Percentiles rank a stretch among this genome's conserved stretches.
These are phyloP conservation scores for Periconia sp. DNA, from an alignment of 2,329 filamentous ascomycete genomes.

Conservation along the genomic window DNA sequence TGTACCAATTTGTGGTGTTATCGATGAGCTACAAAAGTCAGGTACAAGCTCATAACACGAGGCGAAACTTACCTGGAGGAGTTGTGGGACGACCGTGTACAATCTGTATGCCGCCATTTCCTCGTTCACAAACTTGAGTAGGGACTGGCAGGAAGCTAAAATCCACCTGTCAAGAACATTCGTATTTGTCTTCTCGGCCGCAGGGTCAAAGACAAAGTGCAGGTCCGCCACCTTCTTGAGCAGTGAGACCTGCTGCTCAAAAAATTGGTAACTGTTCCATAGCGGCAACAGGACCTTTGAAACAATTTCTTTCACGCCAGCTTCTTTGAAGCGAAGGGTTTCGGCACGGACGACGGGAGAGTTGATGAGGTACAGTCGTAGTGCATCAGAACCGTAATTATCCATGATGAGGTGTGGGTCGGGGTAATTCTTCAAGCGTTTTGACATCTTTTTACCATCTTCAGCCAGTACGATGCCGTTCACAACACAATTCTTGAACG, in stretches of 20 bases:
- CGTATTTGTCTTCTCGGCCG: conserved; percentile 74
- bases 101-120: conserved; percentile 79
- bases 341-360: conserved; percentile 93
- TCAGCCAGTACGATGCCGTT: conserved; percentile 94
- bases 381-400: conserved; percentile 88
- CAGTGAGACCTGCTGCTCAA: conserved; percentile 83
- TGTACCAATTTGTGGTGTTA: conserved; percentile 99
- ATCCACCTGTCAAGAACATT: conserved; percentile 99
- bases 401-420: conserved; percentile 83
- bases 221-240: conserved; percentile 83
- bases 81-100: conserved; percentile 88
- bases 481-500: conserved; percentile 96
- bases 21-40: conserved; percentile 69
- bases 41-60: neutral
- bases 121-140: conserved; percentile 88
- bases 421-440: conserved; percentile 94
- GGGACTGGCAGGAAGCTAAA: conserved; percentile 86
- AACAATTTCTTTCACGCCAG: conserved; percentile 92
- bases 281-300: conserved; percentile 87
- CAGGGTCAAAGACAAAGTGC: conserved; percentile 79
- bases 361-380: conserved; percentile 95
- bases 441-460: conserved; percentile 99
- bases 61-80: conserved; percentile 60
- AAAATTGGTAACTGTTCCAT: conserved; percentile 98
- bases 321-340: conserved; percentile 87